Conservation (phyloP, 345 rosid species). For the Barbarea vulgaris region DNA sequence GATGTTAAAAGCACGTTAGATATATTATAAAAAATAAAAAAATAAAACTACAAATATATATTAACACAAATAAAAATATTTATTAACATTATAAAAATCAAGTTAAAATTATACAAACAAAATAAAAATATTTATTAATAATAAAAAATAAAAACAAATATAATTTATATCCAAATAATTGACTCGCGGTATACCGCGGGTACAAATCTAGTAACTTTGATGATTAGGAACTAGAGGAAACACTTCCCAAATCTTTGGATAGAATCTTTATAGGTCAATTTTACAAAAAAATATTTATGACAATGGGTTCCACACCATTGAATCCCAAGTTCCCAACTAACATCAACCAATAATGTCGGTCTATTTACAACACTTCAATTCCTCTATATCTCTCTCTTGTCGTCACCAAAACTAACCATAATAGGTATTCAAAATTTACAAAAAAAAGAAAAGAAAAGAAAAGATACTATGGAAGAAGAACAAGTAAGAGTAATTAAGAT, state of each 20-base stretch:
- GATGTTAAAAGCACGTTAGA: too few species aligned
- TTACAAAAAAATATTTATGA: slow-evolving; percentile 17
- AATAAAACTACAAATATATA: too few species aligned
- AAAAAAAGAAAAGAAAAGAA: too few species aligned
- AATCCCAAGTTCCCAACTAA: slow-evolving; percentile 36
- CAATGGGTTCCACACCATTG: slow-evolving; percentile 34
- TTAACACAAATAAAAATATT: too few species aligned
- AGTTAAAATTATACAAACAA: too few species aligned
- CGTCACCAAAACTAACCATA: slow-evolving; percentile 1
- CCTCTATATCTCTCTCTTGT: background rate
- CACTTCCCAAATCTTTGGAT: slow-evolving; percentile 30
- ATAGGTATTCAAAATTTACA: background rate
- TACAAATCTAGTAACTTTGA: too few species aligned
- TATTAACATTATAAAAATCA: too few species aligned
- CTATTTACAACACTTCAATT: slow-evolving; percentile 12
- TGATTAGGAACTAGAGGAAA: slow-evolving; percentile 1
- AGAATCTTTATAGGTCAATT: slow-evolving; percentile 18
- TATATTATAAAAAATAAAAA: too few species aligned
- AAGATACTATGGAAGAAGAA: slow-evolving; percentile 51
- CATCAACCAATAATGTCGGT: slow-evolving; percentile 29
- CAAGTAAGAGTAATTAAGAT: slow-evolving; percentile 30
- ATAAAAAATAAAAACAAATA: too few species aligned
- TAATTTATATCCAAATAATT: too few species aligned
- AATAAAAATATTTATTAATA: too few species aligned
- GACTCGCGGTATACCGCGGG: too few species aligned